A percentile compares a stretch with the other conserved stretches of the same genome.
Evolutionary conservation across 1,139 yeast species (phyloP).

Genomic region (Suhomyces kunorum): DNA sequence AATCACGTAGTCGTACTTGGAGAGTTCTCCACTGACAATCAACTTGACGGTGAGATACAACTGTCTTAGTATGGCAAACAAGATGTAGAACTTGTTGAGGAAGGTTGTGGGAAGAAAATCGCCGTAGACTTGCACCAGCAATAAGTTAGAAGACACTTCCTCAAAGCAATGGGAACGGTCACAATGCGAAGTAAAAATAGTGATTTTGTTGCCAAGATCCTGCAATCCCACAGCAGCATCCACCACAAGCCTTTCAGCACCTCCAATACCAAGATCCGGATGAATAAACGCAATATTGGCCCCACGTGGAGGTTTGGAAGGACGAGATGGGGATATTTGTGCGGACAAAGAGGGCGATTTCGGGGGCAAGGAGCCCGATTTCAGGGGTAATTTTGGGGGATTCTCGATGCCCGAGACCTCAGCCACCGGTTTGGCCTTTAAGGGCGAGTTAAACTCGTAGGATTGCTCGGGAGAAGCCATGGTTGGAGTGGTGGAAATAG

Average conservation of each 20-base stretch:
- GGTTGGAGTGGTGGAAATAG: neutral
- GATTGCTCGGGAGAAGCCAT: slow-evolving; percentile 4
- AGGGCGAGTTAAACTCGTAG: slow-evolving; percentile 4
- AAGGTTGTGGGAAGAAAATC: slow-evolving; percentile 77
- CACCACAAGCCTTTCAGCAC: slow-evolving; percentile 93
- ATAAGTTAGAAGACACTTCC: slow-evolving; percentile 61
- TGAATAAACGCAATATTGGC: slow-evolving; percentile 75
- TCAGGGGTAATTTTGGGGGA: neutral
- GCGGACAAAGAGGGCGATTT: slow-evolving; percentile 1
- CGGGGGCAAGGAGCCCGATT: neutral
- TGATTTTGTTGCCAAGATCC: slow-evolving; percentile 57
- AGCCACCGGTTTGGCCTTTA: slow-evolving; percentile 8
- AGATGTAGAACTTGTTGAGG: slow-evolving; percentile 66
- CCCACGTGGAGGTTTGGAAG: slow-evolving; percentile 1
- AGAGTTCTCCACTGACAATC: slow-evolving; percentile 49
- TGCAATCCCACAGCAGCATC: slow-evolving; percentile 93
- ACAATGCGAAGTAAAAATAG: slow-evolving; percentile 85
- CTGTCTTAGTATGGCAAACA: slow-evolving; percentile 85
- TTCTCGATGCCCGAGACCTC: slow-evolving; percentile 4
- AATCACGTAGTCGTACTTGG: slow-evolving; percentile 66
- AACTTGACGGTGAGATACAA: slow-evolving; percentile 59
- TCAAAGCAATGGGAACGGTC: slow-evolving; percentile 86
- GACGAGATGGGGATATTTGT: neutral
- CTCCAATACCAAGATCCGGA: slow-evolving; percentile 95
- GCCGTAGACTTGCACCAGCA: slow-evolving; percentile 74